Evolutionary conservation across 345 rosid species (phyloP), one percentile per base, ranked within the genome.

Genomic region (Boechera divaricarpa): DNA sequence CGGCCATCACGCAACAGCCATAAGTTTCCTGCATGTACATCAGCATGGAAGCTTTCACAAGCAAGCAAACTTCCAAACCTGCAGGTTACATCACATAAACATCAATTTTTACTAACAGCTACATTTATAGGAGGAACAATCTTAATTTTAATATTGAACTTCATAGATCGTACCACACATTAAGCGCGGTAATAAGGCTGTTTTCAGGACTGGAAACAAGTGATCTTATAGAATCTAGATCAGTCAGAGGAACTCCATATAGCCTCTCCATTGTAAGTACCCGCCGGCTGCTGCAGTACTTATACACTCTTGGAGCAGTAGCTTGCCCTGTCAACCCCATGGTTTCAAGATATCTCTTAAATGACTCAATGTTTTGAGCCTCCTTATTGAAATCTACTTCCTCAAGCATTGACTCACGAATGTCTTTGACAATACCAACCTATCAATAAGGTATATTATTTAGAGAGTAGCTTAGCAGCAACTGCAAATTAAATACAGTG

Each of bases 51-150:
- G 75, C 81, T 86, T 81, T 92, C 98, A 80, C 98, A 92, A 47
- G 94, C 97, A 65, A 94, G 94, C 79, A 94, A 81, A 74, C 98
- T 94, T 59, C 98, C 98, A 87, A 94, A 94, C 97, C 98, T 93
- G 83, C 52, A 82, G 38, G 58, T 42, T 39, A 60, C 57, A 65
- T 38, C 52, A 54, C 47, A 45, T 5, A 49, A 76, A 57, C 26
- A 39, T 47, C 15, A 35, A 44, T 52, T 55, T 21, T 52, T 63
- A 54, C 47, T 74, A 44, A 47, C 61, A 47, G 35, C 33, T 13
- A 68, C 32, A 31, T 15, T 15, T n/a, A 44, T 18, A 60, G 26
- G 64, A 52, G 18, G 13, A 44, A 4, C 18, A 54, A 69, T 35
- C 48, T 29, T 26, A 35, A 55, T 55, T 35, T 45, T 28, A 29